A percentile compares a stretch with the other conserved stretches of the same genome.
Evolutionary conservation across 2,329 filamentous ascomycete species (phyloP).

Genomic region (Xylariaceae sp.): DNA sequence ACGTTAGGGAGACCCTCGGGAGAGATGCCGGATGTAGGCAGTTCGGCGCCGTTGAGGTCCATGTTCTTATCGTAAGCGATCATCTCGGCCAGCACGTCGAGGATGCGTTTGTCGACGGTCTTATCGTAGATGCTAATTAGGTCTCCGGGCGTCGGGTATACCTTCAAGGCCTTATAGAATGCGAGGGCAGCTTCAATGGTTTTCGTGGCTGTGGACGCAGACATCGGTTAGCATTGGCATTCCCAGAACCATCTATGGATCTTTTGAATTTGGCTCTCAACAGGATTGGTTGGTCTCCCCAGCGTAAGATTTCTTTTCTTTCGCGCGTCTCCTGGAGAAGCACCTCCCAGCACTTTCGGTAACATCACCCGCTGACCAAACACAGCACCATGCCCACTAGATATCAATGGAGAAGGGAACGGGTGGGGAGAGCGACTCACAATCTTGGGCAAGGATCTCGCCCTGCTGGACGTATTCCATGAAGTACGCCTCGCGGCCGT

Average conservation of each 20-base stretch:
- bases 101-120: slow-evolving; percentile 94
- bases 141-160: slow-evolving; percentile 90
- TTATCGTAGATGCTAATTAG: slow-evolving; percentile 97
- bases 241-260: too few relatives aligned
- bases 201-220: slow-evolving; percentile 51
- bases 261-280: too few relatives aligned
- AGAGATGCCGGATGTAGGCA: not conserved
- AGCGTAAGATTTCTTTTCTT: too few relatives aligned
- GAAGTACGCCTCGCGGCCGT: slow-evolving; percentile 94
- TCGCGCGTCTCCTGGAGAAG: too few relatives aligned
- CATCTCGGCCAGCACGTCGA: slow-evolving; percentile 97
- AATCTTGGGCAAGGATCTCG: slow-evolving; percentile 77
- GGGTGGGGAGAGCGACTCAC: slow-evolving; percentile 46
- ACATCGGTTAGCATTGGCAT: too few relatives aligned
- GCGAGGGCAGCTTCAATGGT: slow-evolving; percentile 81
- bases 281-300: too few relatives aligned
- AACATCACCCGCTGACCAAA: too few relatives aligned
- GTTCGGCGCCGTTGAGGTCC: slow-evolving; percentile 43
- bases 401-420: not conserved
- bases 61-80: slow-evolving; percentile 83
- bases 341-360: too few relatives aligned
- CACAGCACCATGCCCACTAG: too few relatives aligned
- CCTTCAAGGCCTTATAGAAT: slow-evolving; percentile 98
- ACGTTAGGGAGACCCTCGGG: slow-evolving; percentile 35
- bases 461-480: slow-evolving; percentile 91